Percentiles rank a stretch among this genome's conserved stretches.
Evolutionary conservation across 2,329 filamentous ascomycete species (phyloP).

Genomic region (Clonostachys byssicola): DNA sequence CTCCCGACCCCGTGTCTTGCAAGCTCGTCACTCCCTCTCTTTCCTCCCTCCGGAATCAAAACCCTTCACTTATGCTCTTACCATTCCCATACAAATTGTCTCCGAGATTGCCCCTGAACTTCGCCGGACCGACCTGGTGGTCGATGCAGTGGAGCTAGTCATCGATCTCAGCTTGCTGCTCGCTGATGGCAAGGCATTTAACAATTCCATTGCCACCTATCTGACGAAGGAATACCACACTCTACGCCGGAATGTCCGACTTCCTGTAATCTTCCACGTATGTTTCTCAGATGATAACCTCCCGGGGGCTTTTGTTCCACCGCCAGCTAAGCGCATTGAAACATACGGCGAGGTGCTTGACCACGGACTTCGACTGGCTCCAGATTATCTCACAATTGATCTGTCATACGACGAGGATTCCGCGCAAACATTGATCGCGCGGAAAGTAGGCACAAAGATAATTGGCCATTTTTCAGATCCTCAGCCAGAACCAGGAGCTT

Average conservation of each 20-base stretch:
- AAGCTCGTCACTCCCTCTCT: neutral
- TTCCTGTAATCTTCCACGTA: neutral
- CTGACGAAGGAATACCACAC: conserved; percentile 1
- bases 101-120: conserved; percentile 48
- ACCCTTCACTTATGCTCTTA: conserved; percentile 59
- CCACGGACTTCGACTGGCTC: conserved; percentile 45
- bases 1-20: neutral
- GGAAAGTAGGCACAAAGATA: conserved; percentile 41
- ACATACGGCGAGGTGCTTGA: conserved; percentile 37
- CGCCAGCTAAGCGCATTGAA: too few species aligned
- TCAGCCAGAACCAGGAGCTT: conserved; percentile 13
- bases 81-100: conserved; percentile 52
- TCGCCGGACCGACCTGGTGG: conserved; percentile 57
- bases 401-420: neutral
- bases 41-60: conserved; percentile 47
- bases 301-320: neutral
- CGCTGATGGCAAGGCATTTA: neutral
- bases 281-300: neutral
- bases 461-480: conserved; percentile 31
- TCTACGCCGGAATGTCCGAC: neutral
- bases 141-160: conserved; percentile 58
- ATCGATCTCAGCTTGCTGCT: conserved; percentile 21
- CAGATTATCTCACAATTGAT: conserved; percentile 44
- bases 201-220: neutral
- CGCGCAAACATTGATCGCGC: conserved; percentile 14